Evolutionary conservation across 345 rosid genomes (phyloP).

Genomic region (Euclidium syriacum): DNA sequence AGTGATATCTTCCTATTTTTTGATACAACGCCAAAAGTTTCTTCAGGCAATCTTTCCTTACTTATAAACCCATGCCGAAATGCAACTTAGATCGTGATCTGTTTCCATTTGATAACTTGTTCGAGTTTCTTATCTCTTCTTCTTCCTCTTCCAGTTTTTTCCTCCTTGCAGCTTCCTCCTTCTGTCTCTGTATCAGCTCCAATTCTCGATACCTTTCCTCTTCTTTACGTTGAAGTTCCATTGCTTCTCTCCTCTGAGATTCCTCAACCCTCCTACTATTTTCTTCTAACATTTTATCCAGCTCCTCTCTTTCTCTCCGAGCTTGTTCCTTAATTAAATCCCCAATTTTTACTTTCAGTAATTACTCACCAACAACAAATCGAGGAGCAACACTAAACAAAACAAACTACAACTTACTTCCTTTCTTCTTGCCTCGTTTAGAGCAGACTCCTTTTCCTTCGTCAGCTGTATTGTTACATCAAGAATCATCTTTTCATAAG

Average conservation of each 20-base stretch:
- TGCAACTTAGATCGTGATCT: slow-evolving; percentile 47
- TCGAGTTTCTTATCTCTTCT: slow-evolving; percentile 42
- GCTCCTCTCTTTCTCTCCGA: slow-evolving; percentile 75
- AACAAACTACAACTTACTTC: slow-evolving; percentile 47
- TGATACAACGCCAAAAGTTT: background rate
- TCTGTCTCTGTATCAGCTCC: slow-evolving; percentile 72
- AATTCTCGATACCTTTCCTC: slow-evolving; percentile 75
- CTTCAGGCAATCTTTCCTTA: background rate
- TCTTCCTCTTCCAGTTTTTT: slow-evolving; percentile 75
- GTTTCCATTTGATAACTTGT: slow-evolving; percentile 35
- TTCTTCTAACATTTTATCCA: slow-evolving; percentile 86
- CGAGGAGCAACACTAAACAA: background rate
- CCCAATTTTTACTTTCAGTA: background rate
- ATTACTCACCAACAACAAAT: background rate
- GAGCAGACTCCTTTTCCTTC: slow-evolving; percentile 67
- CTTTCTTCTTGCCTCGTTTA: slow-evolving; percentile 59
- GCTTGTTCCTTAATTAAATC: slow-evolving; percentile 56
- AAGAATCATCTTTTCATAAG: slow-evolving; percentile 55
- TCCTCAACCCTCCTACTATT: slow-evolving; percentile 81
- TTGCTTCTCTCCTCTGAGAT: slow-evolving; percentile 74
- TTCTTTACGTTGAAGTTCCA: slow-evolving; percentile 74
- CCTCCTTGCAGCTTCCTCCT: slow-evolving; percentile 69
- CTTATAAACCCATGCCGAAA: slow-evolving; percentile 36
- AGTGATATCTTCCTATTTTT: background rate
- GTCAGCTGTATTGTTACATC: slow-evolving; percentile 54